Evolutionary conservation across 2,329 filamentous ascomycete species (phyloP), one percentile per base, ranked within the genome.

Genomic region (Neonectria hederae): DNA sequence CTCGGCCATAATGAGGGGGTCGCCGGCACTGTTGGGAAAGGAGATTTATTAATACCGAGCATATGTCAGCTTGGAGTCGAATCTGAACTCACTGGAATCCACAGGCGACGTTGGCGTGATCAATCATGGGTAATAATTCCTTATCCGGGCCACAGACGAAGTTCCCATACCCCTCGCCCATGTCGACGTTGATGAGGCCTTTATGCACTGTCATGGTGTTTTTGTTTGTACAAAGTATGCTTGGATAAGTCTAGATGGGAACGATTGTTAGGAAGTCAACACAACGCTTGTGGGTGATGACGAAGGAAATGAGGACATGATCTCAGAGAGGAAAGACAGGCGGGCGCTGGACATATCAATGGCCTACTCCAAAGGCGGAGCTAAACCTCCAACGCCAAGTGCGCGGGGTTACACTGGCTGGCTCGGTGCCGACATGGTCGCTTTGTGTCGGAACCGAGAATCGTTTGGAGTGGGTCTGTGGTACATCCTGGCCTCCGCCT

Each of bases 91-190:
- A 70, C 71, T 87, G 86, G 65, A 87, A 86, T 9, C 85, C 85
- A 68, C 86, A 89, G 13, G 87, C 87, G 10, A 89, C 75, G 69
- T 89, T 89, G 38, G 87, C 87, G 73, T 86, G 82, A 70, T 89
- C 86, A 66, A 89, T 87, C 62, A 88, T 76, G 4, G 86, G 86
- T 42, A 89, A 82, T 11, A 89, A 76, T 59, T 88, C 84, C 46
- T 84, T 82, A 66, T 89, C 87, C 6, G 86, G 86, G 9, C 86
- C 86, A 65, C 78, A 80, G 52, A 71, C 70, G 72, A 77, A 83
- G 58, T 83, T 83, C 40, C 83, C 82, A 56, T 80, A 84, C 10
- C 74, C 82, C 73, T 84, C 82, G 17, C 81, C 82, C 56, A 84
- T 73, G 65, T 84, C 82, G 51, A 79, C 77, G 51, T 84, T 83